These are phyloP conservation scores for Ambrosia trifida DNA, from an alignment of 129 eudicot species.

Conservation along the genomic window DNA sequence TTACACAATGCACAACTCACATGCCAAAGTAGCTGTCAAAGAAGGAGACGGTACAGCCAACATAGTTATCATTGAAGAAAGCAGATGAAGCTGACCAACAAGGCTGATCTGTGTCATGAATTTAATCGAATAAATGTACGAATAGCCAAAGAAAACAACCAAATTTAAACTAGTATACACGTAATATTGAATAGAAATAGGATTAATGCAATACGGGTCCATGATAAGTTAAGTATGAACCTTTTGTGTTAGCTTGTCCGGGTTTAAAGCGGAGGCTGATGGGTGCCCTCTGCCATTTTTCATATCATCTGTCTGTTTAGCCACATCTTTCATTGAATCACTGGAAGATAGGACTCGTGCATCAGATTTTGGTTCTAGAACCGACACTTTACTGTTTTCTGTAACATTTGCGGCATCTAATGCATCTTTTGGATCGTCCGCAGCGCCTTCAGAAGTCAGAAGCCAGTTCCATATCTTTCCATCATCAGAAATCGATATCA, in stretches of 20 bases:
- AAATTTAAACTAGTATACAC: not conserved
- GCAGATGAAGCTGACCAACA: constrained; percentile 94
- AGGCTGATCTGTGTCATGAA: constrained; percentile 58
- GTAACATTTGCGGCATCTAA: constrained; percentile 24
- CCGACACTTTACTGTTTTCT: constrained; percentile 29
- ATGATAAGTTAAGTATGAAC: constrained; percentile 31
- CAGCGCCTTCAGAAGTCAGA: constrained; percentile 66
- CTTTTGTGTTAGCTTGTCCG: constrained; percentile 69
- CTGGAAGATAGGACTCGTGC: constrained; percentile 27
- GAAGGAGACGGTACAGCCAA: constrained; percentile 99
- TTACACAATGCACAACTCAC: constrained; percentile 49
- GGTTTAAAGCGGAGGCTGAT: constrained; percentile 34
- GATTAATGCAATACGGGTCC: not conserved
- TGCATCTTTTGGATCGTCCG: constrained; percentile 43
- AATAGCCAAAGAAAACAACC: constrained; percentile 12
- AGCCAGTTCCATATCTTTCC: constrained; percentile 99
- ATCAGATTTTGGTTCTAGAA: constrained; percentile 32
- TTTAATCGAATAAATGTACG: constrained; percentile 16
- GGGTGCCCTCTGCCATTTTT: constrained; percentile 25
- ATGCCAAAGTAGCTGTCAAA: constrained; percentile 85
- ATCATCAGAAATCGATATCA: constrained; percentile 89
- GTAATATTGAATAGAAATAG: not conserved
- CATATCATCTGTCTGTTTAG: constrained; percentile 36
- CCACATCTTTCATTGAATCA: constrained; percentile 29
- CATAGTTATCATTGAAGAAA: constrained; percentile 82